Evolutionary conservation across 306 rosid species (phyloP).

Genomic region (Cicer cuneatum): DNA sequence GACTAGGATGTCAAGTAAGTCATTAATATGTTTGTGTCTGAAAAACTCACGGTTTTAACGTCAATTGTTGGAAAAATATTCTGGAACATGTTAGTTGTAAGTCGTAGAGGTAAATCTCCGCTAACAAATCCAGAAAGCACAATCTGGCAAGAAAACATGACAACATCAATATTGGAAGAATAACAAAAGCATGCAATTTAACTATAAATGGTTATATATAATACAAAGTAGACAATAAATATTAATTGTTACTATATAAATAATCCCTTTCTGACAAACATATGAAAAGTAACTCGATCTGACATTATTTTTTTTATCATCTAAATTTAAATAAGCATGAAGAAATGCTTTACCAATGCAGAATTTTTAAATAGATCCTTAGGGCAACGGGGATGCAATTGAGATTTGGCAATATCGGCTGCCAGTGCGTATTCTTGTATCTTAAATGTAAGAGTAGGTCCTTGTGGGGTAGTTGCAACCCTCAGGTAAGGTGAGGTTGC

Average conservation of each 20-base stretch:
- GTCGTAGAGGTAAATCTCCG: conserved; percentile 75
- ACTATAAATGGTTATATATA: not conserved
- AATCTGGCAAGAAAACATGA: conserved; percentile 58
- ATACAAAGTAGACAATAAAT: not conserved
- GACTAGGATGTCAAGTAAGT: conserved; percentile 6
- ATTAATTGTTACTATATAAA: not conserved
- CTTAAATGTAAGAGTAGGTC: conserved; percentile 90
- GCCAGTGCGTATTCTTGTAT: conserved; percentile 82
- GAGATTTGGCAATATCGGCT: conserved; percentile 76
- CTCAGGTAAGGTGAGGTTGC: conserved; percentile 72
- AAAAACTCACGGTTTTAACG: conserved; percentile 83
- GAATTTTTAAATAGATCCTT: conserved; percentile 87
- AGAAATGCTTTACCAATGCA: conserved; percentile 72
- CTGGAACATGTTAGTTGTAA: conserved; percentile 84
- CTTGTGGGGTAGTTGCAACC: conserved; percentile 94
- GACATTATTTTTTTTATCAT: conserved; percentile 2
- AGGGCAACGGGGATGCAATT: conserved; percentile 86
- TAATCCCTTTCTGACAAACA: conserved; percentile 7
- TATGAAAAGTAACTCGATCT: not conserved
- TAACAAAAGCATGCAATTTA: conserved; percentile 1
- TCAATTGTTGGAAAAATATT: conserved; percentile 95
- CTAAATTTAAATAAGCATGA: conserved; percentile 17
- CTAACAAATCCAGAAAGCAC: conserved; percentile 92
- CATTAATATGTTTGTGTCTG: conserved; percentile 5
- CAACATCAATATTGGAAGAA: conserved; percentile 27